A percentile compares a stretch with the other conserved stretches of the same genome.
Conservation (phyloP, 148 eudicot genomes). For the Fagopyrum tataricum region DNA sequence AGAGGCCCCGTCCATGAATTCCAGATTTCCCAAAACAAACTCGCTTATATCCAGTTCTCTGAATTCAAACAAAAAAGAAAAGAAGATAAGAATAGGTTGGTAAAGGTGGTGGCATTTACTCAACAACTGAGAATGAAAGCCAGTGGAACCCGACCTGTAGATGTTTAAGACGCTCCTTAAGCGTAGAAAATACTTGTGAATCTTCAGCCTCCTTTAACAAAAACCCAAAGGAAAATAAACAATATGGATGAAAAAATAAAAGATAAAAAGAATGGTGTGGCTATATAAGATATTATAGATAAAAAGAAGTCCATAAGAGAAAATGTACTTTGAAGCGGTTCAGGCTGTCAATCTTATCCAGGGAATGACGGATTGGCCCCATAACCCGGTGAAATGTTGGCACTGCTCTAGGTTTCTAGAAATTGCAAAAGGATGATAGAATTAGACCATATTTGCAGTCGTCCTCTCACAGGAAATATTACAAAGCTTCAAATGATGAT, state of each 20-base stretch:
- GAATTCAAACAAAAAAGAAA: conserved; percentile 13
- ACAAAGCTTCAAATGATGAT: not conserved
- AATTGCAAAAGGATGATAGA: conserved; percentile 11
- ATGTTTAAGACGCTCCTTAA: conserved; percentile 57
- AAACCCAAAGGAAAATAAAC: not conserved
- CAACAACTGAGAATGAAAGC: conserved; percentile 2
- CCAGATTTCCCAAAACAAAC: conserved; percentile 94
- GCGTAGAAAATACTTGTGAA: conserved; percentile 41
- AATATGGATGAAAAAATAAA: not conserved
- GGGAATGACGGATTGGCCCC: conserved; percentile 68
- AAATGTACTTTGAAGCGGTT: conserved; percentile 37
- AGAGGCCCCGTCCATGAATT: conserved; percentile 99
- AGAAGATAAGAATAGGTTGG: conserved; percentile 2
- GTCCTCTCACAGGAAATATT: not conserved
- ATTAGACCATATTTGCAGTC: not conserved
- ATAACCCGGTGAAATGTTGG: conserved; percentile 64
- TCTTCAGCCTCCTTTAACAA: conserved; percentile 39
- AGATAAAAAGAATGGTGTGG: not conserved
- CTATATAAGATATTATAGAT: not conserved
- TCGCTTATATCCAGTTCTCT: conserved; percentile 59
- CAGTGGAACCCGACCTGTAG: conserved; percentile 49
- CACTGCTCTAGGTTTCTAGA: conserved; percentile 38
- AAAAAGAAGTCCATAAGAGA: not conserved
- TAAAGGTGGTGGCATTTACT: not conserved
- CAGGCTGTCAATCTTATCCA: conserved; percentile 52